Conservation (phyloP, 768 basidiomycete genomes). For the Vararia minispora region DNA sequence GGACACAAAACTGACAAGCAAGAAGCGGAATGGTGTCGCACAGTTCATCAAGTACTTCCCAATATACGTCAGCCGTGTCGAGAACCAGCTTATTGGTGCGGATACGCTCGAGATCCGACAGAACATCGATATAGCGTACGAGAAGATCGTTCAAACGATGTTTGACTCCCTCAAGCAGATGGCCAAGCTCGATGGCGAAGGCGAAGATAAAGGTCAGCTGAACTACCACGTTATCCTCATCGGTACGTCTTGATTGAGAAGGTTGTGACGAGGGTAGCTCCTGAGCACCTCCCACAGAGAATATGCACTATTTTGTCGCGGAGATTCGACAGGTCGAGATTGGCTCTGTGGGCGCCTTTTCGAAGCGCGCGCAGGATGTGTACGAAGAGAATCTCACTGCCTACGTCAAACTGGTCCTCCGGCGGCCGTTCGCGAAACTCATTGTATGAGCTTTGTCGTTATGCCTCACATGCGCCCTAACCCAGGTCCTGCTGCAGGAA, state of each 20-base stretch:
- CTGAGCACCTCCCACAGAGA: constrained; percentile 42
- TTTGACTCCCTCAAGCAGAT: constrained; percentile 91
- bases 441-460: constrained; percentile 37
- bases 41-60: constrained; percentile 93
- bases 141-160: constrained; percentile 81
- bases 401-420: constrained; percentile 80
- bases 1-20: constrained; percentile 81
- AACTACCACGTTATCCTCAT: constrained; percentile 95
- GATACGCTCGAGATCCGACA: constrained; percentile 69
- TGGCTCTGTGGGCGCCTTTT: constrained; percentile 48
- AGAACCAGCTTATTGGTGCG: constrained; percentile 70
- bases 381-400: constrained; percentile 84
- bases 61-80: constrained; percentile 71
- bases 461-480: not conserved
- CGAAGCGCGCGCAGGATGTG: constrained; percentile 64
- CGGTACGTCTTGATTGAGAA: constrained; percentile 39
- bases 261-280: too few relatives aligned
- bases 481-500: constrained; percentile 42
- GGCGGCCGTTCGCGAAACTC: constrained; percentile 77
- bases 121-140: constrained; percentile 74
- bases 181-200: constrained; percentile 89
- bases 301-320: constrained; percentile 89
- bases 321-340: constrained; percentile 68
- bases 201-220: constrained; percentile 92
- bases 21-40: constrained; percentile 86